Percentiles rank a stretch among this genome's conserved stretches.
Evolutionary conservation across 83 land plant species (phyloP).

Genomic region (Diphasiastrum complanatum): DNA sequence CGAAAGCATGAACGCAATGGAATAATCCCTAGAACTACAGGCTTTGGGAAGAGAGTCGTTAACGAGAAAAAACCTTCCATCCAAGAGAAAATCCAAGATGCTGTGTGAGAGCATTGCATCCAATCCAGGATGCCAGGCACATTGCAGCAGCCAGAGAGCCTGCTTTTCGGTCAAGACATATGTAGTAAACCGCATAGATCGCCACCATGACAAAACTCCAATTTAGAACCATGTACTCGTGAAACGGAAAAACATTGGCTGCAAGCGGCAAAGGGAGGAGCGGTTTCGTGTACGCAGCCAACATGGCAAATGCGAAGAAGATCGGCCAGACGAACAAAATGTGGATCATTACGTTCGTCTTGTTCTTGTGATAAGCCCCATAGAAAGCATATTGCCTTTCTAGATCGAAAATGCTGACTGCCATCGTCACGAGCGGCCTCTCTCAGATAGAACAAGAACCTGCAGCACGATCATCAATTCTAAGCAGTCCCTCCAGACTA

Average conservation of each 20-base stretch:
- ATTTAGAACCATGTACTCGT: constrained; percentile 45
- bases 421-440: too few relatives aligned
- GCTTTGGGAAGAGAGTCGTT: too few relatives aligned
- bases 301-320: constrained; percentile 50
- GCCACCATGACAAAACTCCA: constrained; percentile 49
- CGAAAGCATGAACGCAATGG: too few relatives aligned
- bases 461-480: too few relatives aligned
- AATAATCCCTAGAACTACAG: too few relatives aligned
- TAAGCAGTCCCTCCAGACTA: too few relatives aligned
- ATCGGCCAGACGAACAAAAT: constrained; percentile 92
- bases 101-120: constrained; percentile 46
- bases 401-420: constrained; percentile 52
- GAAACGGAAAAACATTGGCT: constrained; percentile 27
- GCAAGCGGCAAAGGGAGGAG: constrained; percentile 27
- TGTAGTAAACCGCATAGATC: constrained; percentile 47
- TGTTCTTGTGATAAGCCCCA: constrained; percentile 92
- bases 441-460: too few relatives aligned
- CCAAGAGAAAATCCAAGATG: constrained; percentile 58
- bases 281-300: constrained; percentile 50
- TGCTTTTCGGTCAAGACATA: constrained; percentile 53
- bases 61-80: too few relatives aligned
- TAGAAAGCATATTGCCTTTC: constrained; percentile 89
- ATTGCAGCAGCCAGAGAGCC: constrained; percentile 71
- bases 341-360: constrained; percentile 66
- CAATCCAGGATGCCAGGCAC: constrained; percentile 72